Evolutionary conservation across 768 basidiomycete species (phyloP).

Genomic region (Psilocybe sp.): DNA sequence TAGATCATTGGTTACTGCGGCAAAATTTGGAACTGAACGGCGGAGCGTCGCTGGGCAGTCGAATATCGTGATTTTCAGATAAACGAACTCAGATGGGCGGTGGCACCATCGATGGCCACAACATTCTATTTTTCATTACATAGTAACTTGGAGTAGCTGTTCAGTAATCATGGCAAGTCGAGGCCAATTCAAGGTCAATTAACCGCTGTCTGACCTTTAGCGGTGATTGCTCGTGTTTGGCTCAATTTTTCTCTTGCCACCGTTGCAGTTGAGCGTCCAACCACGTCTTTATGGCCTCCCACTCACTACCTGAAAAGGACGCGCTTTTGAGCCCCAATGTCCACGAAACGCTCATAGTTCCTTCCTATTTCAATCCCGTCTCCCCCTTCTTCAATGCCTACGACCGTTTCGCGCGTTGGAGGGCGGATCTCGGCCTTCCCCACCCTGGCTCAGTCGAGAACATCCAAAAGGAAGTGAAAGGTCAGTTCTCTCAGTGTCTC

Average conservation of each 20-base stretch:
- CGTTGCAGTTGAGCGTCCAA: conserved; percentile 20
- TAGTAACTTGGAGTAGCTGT: too few relatives aligned
- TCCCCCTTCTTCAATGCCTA: conserved; percentile 68
- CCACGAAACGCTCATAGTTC: conserved; percentile 30
- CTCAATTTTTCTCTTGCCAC: conserved; percentile 36
- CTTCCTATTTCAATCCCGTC: conserved; percentile 39
- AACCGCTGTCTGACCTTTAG: conserved; percentile 6
- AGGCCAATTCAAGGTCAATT: too few relatives aligned
- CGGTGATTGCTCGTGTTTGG: conserved; percentile 32
- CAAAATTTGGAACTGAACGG: conserved; percentile 5
- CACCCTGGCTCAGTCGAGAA: conserved; percentile 95
- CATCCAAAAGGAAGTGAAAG: conserved; percentile 88
- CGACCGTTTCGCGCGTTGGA: conserved; percentile 77
- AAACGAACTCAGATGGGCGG: not conserved
- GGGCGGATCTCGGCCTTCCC: conserved; percentile 75
- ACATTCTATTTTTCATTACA: too few relatives aligned
- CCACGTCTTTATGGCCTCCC: conserved; percentile 44
- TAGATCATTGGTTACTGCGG: not conserved
- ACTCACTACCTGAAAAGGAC: conserved; percentile 39
- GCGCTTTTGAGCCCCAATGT: conserved; percentile 35
- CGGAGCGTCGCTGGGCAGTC: not conserved
- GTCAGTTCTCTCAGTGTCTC: conserved; percentile 40
- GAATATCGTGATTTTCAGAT: not conserved
- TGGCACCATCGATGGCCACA: not conserved
- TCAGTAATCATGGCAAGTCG: too few relatives aligned